Conservation (phyloP, 2,329 filamentous ascomycete genomes). For the Cadophora luteo-olivacea region DNA sequence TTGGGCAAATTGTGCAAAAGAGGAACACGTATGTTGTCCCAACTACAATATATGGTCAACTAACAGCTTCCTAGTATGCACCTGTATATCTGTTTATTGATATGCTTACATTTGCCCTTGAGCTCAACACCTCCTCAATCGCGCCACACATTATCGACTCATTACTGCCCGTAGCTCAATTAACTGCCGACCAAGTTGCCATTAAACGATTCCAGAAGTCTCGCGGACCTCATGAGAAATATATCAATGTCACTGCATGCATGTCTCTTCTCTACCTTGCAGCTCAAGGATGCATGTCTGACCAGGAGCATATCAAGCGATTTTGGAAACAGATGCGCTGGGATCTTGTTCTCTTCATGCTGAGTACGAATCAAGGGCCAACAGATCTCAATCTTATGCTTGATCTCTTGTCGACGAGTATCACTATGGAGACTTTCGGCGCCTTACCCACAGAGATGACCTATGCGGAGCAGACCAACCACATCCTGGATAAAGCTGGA, state of each 20-base stretch:
- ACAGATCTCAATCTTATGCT: conserved; percentile 69
- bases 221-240: conserved; percentile 54
- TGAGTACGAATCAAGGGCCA: conserved; percentile 70
- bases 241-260: conserved; percentile 68
- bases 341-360: conserved; percentile 70
- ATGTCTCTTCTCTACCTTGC: conserved; percentile 70
- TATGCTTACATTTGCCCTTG: conserved; percentile 67
- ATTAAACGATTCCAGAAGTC: conserved; percentile 51
- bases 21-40: conserved; percentile 51
- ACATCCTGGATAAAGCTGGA: conserved; percentile 46
- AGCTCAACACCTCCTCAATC: conserved; percentile 64
- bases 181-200: conserved; percentile 62
- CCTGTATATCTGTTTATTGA: conserved; percentile 71
- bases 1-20: conserved; percentile 71
- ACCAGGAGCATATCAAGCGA: conserved; percentile 44
- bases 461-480: conserved; percentile 47
- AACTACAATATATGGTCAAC: not conserved
- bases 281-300: conserved; percentile 61
- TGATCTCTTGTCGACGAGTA: conserved; percentile 70
- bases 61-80: conserved; percentile 52
- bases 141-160: conserved; percentile 64
- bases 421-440: conserved; percentile 68
- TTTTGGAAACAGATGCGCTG: conserved; percentile 75
- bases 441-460: conserved; percentile 59
- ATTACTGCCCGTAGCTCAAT: conserved; percentile 61